Conservation (phyloP, 1,284 basidiomycete genomes). For the Rhodotorula sp. region DNA sequence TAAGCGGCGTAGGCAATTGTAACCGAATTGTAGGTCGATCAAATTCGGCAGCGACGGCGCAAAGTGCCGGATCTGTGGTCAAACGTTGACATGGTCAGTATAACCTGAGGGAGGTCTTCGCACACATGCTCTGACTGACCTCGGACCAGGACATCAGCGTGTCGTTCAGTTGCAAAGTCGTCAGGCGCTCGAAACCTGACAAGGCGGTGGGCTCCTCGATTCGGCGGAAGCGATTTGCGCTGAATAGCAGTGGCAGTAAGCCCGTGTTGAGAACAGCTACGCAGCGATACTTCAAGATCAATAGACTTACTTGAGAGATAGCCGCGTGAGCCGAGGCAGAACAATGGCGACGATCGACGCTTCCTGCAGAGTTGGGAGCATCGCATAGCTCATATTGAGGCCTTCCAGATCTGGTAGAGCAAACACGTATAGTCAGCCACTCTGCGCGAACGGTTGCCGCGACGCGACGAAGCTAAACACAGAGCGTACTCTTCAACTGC, state of each 20-base stretch:
- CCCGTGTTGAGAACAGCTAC: accelerated
- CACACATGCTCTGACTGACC: constrained; percentile 48
- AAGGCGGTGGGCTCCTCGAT: constrained; percentile 43
- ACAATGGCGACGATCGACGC: constrained; percentile 65
- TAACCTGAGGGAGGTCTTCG: no score
- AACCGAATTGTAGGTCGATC: constrained; percentile 68
- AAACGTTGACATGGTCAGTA: background rate
- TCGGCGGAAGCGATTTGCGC: constrained; percentile 60
- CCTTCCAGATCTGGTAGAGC: constrained; percentile 64
- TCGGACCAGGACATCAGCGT: constrained; percentile 70
- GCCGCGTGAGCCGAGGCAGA: constrained; percentile 62
- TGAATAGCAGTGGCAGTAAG: constrained; percentile 45
- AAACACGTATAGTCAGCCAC: background rate
- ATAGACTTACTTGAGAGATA: constrained; percentile 69
- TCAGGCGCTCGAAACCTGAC: constrained; percentile 59
- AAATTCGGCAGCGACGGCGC: constrained; percentile 62
- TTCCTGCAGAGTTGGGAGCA: constrained; percentile 69
- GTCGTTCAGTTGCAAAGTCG: constrained; percentile 71
- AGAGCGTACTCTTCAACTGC: constrained; percentile 11
- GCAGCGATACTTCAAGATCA: background rate
- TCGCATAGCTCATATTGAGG: constrained; percentile 76
- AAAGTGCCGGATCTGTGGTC: constrained; percentile 50
- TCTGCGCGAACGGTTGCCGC: no score
- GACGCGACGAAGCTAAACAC: background rate
- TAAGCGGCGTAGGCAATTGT: constrained; percentile 59